Conservation (phyloP, 306 rosid species). For the Malus sylvestris region DNA sequence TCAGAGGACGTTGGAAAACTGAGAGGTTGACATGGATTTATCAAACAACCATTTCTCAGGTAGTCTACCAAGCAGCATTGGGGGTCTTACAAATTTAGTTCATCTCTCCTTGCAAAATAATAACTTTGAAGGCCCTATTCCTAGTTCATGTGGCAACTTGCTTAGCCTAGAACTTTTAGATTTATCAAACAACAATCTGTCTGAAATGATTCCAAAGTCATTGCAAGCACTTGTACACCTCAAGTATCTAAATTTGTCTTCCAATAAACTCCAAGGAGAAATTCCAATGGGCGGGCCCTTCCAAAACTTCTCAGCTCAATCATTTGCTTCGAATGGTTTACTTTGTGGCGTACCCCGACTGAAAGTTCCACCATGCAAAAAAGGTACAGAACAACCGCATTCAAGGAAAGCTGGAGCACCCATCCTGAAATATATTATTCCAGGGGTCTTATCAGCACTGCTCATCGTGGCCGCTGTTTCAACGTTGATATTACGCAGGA, state of each 20-base stretch:
- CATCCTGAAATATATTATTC: background rate
- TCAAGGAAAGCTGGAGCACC: background rate
- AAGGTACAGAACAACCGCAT: background rate
- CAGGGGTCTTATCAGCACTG: background rate
- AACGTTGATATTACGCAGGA: background rate
- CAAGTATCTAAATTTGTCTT: background rate
- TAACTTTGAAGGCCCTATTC: background rate
- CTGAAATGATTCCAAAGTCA: conserved; percentile 3
- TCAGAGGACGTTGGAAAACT: background rate
- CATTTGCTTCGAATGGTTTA: conserved; percentile 16
- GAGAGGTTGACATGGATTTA: background rate
- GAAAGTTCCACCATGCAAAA: conserved; percentile 8
- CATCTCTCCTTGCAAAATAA: background rate
- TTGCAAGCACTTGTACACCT: background rate
- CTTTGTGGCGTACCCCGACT: conserved; percentile 11
- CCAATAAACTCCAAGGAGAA: conserved; percentile 13
- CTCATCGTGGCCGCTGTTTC: background rate
- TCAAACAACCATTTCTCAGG: no score
- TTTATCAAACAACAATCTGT: background rate
- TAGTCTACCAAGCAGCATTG: background rate
- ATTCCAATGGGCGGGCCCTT: conserved; percentile 15
- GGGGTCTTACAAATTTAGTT: background rate
- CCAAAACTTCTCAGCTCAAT: conserved; percentile 7
- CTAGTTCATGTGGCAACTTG: background rate
- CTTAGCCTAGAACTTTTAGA: background rate